Conservation (phyloP, 192 early-diverging fungal genomes). For the Entophlyctis luteolus region DNA sequence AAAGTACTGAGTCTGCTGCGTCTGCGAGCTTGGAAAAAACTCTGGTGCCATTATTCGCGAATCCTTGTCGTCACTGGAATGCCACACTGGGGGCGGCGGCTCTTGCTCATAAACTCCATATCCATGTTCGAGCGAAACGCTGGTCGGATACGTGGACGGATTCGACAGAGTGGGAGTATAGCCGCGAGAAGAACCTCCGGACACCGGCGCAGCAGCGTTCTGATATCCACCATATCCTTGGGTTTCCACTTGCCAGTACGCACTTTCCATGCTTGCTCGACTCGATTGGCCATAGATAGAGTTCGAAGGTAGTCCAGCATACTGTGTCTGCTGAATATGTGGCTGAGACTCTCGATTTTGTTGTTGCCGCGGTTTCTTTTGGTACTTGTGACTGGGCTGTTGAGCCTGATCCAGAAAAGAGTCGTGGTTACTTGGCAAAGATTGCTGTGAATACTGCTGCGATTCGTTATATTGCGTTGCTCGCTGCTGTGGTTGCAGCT, state of each 20-base stretch:
- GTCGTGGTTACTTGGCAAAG: neutral
- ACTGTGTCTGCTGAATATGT: neutral
- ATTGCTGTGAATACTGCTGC: neutral
- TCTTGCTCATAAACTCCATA: too few species aligned
- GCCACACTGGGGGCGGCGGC: too few species aligned
- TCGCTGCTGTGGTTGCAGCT: too few species aligned
- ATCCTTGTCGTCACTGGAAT: too few species aligned
- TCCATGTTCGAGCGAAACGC: too few species aligned
- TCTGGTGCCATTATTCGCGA: too few species aligned
- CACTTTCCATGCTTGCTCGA: neutral
- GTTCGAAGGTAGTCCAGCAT: neutral
- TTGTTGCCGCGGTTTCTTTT: neutral
- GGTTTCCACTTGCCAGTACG: neutral
- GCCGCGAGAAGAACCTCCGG: too few species aligned
- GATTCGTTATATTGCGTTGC: neutral
- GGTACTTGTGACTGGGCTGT: neutral
- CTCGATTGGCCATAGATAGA: neutral
- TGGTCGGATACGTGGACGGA: too few species aligned
- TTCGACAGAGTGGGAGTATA: too few species aligned
- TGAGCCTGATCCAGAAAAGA: too few species aligned
- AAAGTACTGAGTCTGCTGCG: neutral
- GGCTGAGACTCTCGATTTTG: neutral
- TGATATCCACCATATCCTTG: constrained; percentile 3
- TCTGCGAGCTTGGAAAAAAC: neutral
- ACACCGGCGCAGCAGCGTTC: too few species aligned